Conservation (phyloP, 139 green algal genomes). For the Spirogloea muscicola region DNA sequence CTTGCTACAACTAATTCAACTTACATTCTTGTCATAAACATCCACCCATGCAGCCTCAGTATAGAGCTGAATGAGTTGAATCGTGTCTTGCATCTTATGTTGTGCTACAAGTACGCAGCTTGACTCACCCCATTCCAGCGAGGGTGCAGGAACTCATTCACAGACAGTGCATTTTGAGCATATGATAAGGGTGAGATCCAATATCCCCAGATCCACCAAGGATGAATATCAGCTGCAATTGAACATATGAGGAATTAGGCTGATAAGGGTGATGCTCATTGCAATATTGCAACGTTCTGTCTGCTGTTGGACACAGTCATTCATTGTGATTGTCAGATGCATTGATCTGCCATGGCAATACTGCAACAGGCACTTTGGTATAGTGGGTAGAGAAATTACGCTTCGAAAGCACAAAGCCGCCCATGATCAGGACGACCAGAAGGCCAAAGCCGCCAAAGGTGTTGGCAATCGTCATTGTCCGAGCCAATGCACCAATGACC, state of each 20-base stretch:
- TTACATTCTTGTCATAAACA: background rate
- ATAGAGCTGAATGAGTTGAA: background rate
- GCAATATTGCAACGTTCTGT: too few species aligned
- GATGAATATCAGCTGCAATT: constrained; percentile 31
- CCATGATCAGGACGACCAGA: constrained; percentile 27
- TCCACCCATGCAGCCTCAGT: background rate
- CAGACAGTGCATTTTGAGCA: constrained; percentile 52
- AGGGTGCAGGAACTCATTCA: constrained; percentile 63
- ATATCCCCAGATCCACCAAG: constrained; percentile 58
- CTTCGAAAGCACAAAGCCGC: constrained; percentile 42
- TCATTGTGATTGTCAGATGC: background rate
- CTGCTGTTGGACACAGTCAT: background rate
- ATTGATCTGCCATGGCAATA: background rate
- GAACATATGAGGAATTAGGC: too few species aligned
- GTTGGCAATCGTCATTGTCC: constrained; percentile 28
- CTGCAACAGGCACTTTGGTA: too few species aligned
- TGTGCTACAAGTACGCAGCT: background rate
- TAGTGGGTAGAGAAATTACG: background rate
- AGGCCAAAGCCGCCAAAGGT: constrained; percentile 29
- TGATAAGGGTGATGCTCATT: too few species aligned
- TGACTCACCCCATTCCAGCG: constrained; percentile 43
- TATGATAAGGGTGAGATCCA: constrained; percentile 65
- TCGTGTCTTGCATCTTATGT: background rate
- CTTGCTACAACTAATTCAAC: too few species aligned
- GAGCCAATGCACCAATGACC: constrained; percentile 19